Conservation (phyloP, 2,329 filamentous ascomycete species). For the Cadophora sp. region DNA sequence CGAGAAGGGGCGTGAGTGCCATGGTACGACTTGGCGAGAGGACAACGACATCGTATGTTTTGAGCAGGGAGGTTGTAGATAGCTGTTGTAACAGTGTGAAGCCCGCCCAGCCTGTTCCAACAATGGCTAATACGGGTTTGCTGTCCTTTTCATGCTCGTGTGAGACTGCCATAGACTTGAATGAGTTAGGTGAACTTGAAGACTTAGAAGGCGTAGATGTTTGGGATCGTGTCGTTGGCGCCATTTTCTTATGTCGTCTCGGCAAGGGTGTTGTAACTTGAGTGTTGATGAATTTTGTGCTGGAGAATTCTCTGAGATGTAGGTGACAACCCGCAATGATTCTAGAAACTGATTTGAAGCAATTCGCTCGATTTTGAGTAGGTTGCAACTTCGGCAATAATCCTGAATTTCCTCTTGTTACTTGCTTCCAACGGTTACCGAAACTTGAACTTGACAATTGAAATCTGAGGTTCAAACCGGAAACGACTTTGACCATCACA, state of each 20-base stretch:
- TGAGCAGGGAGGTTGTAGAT: constrained; percentile 35
- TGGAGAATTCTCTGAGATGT: not conserved
- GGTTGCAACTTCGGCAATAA: not conserved
- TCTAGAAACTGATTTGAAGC: not conserved
- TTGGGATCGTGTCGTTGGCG: constrained; percentile 17
- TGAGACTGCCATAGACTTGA: not conserved
- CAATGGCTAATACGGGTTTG: constrained; percentile 37
- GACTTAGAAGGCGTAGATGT: constrained; percentile 10
- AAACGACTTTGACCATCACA: constrained; percentile 18
- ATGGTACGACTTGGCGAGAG: constrained; percentile 51
- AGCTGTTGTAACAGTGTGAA: constrained; percentile 48
- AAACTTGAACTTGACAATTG: not conserved
- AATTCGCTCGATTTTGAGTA: not conserved
- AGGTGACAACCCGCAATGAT: not conserved
- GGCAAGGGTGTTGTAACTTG: no score
- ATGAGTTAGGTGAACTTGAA: not conserved
- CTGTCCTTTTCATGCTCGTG: not conserved
- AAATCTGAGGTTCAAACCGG: not conserved
- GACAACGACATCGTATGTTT: constrained; percentile 48
- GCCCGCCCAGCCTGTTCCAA: constrained; percentile 51
- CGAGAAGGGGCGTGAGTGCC: constrained; percentile 53
- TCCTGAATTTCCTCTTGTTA: not conserved
- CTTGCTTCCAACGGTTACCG: not conserved
- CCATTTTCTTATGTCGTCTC: constrained; percentile 1
- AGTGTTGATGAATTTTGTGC: not conserved